These are phyloP conservation scores for Bremia lactucae DNA, from an alignment of 352 stramenopile genomes.

Conservation along the genomic window DNA sequence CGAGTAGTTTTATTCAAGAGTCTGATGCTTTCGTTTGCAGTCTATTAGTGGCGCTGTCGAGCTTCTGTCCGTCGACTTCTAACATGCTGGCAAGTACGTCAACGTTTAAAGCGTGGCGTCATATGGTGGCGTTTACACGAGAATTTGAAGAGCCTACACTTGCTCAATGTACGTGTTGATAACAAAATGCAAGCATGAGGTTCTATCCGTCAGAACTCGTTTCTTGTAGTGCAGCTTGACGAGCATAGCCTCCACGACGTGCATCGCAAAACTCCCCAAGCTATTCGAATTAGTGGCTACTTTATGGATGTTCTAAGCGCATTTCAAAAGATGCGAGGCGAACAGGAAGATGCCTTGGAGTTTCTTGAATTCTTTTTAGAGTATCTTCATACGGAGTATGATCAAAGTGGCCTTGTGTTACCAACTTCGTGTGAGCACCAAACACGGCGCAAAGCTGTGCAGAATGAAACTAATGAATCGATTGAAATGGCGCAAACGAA, in stretches of 20 bases:
- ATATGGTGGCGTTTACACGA: constrained; percentile 71
- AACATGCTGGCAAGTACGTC: constrained; percentile 34
- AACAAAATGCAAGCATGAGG: background rate
- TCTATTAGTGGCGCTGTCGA: constrained; percentile 58
- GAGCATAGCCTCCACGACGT: constrained; percentile 17
- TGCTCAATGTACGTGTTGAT: constrained; percentile 34
- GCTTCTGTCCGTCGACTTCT: constrained; percentile 23
- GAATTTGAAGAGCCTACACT: constrained; percentile 77
- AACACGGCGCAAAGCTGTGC: constrained; percentile 28
- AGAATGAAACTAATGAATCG: constrained; percentile 4
- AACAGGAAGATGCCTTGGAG: constrained; percentile 77
- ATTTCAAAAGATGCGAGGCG: constrained; percentile 72
- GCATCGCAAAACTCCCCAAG: constrained; percentile 43
- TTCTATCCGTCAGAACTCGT: background rate
- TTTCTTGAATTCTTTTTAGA: constrained; percentile 84
- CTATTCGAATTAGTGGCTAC: constrained; percentile 72
- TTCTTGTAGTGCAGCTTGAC: constrained; percentile 16
- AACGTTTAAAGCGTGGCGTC: constrained; percentile 59
- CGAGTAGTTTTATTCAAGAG: no score
- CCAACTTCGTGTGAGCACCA: constrained; percentile 49
- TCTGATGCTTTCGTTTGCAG: no score
- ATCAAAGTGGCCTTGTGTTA: constrained; percentile 51
- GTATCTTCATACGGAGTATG: constrained; percentile 75
- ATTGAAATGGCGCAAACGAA: constrained; percentile 22
- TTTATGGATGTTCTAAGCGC: constrained; percentile 75